Percentiles rank a stretch among this genome's conserved stretches.
phyloP scores from a whole-genome alignment of 2,329 filamentous ascomycete genomes.

The Apiospora rasikravindrae region DNA sequence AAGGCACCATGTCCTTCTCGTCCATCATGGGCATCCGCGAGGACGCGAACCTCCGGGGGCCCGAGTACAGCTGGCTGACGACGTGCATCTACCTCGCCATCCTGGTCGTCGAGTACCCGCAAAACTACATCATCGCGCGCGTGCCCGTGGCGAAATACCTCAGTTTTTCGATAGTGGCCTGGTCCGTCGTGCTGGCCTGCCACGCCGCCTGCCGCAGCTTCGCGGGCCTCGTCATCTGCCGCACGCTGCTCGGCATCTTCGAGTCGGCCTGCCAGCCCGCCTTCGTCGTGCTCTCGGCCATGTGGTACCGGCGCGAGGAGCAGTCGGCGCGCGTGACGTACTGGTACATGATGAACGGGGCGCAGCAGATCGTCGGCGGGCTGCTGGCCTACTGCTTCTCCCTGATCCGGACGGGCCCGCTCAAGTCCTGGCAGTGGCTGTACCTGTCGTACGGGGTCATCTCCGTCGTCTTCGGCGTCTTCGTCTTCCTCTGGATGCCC shows the following conservation, averaged over 20 bases:
- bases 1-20: slow-evolving; percentile 69
- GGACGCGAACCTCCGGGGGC: slow-evolving; percentile 51
- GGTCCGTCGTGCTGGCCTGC: slow-evolving; percentile 65
- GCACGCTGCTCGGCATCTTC: slow-evolving; percentile 72
- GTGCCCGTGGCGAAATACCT: slow-evolving; percentile 73
- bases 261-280: slow-evolving; percentile 72
- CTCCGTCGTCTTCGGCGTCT: slow-evolving; percentile 67
- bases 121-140: slow-evolving; percentile 61
- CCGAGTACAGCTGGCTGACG: slow-evolving; percentile 70
- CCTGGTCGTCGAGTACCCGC: slow-evolving; percentile 72
- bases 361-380: slow-evolving; percentile 74
- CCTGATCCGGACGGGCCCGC: slow-evolving; percentile 55
- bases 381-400: slow-evolving; percentile 70
- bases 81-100: slow-evolving; percentile 78
- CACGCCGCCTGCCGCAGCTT: slow-evolving; percentile 69
- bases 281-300: slow-evolving; percentile 69
- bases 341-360: slow-evolving; percentile 82
- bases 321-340: slow-evolving; percentile 70
- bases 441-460: slow-evolving; percentile 70
- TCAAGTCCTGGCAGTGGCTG: slow-evolving; percentile 71
- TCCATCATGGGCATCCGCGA: slow-evolving; percentile 66
- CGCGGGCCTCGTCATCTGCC: slow-evolving; percentile 60
- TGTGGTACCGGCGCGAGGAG: slow-evolving; percentile 75
- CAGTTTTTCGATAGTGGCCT: slow-evolving; percentile 65
- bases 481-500: slow-evolving; percentile 68